phyloP scores from a whole-genome alignment of 305 asterid genomes.

The Fraxinus paxiana region DNA sequence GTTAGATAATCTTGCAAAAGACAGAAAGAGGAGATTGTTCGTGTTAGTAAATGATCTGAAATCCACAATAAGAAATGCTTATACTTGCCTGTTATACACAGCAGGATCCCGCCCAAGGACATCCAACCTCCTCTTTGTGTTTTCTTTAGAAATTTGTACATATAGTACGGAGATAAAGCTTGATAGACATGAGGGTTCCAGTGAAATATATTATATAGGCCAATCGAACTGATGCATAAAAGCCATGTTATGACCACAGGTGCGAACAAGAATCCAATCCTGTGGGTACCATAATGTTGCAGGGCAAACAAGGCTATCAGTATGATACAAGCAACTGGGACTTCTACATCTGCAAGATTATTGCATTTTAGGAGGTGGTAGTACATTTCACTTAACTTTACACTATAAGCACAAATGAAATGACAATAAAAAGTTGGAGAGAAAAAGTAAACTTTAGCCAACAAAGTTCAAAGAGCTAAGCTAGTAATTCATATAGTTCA shows the following conservation, averaged over 20 bases:
- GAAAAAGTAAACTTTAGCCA: background rate
- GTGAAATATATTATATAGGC: slow-evolving; percentile 53
- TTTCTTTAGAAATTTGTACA: slow-evolving; percentile 34
- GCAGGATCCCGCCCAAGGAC: slow-evolving; percentile 32
- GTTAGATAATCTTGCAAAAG: background rate
- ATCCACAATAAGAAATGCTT: background rate
- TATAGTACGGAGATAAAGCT: slow-evolving; percentile 67
- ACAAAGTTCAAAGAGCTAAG: background rate
- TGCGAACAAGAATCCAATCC: slow-evolving; percentile 70
- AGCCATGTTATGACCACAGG: slow-evolving; percentile 72
- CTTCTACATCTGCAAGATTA: slow-evolving; percentile 63
- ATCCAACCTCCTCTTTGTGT: slow-evolving; percentile 32
- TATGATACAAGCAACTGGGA: slow-evolving; percentile 60
- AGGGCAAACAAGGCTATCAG: slow-evolving; percentile 68
- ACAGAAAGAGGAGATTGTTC: background rate
- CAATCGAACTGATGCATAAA: slow-evolving; percentile 60
- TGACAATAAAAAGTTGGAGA: background rate
- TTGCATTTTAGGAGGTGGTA: slow-evolving; percentile 23
- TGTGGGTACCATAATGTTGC: slow-evolving; percentile 78
- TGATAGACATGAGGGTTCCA: slow-evolving; percentile 63
- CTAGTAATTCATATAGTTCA: background rate
- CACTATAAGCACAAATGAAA: background rate
- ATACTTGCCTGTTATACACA: slow-evolving; percentile 32
- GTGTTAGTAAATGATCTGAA: background rate
- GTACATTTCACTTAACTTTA: slow-evolving; percentile 10